Percentiles rank a stretch among this genome's conserved stretches.
These are phyloP conservation scores for Rubroshorea leprosula DNA, from an alignment of 345 rosid genomes.

Conservation along the genomic window DNA sequence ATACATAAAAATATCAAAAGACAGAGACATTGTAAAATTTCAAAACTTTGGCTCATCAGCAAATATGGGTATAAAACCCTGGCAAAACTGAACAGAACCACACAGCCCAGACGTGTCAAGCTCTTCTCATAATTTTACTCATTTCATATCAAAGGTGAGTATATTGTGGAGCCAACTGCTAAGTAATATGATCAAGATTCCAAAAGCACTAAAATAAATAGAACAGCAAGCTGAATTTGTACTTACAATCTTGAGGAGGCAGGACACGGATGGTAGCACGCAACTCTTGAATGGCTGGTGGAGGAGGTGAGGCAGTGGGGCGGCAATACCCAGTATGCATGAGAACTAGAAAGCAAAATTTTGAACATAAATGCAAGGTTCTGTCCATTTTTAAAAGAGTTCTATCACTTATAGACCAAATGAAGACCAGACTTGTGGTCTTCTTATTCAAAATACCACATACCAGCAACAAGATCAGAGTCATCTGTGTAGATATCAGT, in stretches of 20 bases:
- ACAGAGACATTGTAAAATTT: background rate
- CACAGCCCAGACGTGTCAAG: too few relatives aligned
- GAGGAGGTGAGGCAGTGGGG: slow-evolving; percentile 95
- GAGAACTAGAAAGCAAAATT: slow-evolving; percentile 55
- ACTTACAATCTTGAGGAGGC: slow-evolving; percentile 91
- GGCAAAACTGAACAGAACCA: too few relatives aligned
- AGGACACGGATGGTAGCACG: slow-evolving; percentile 75
- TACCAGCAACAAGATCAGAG: slow-evolving; percentile 89
- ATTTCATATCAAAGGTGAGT: background rate
- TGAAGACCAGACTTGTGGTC: background rate
- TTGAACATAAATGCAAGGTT: slow-evolving; percentile 1
- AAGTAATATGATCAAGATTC: too few relatives aligned
- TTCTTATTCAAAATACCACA: background rate
- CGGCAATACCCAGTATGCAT: slow-evolving; percentile 99
- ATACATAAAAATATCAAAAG: background rate
- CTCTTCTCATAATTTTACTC: too few relatives aligned
- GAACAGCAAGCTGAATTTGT: slow-evolving; percentile 4
- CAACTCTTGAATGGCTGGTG: slow-evolving; percentile 90
- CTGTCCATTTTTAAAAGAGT: slow-evolving; percentile 4
- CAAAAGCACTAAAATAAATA: background rate
- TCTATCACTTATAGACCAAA: slow-evolving; percentile 41
- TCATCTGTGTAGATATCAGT: slow-evolving; percentile 94
- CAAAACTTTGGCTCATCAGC: background rate
- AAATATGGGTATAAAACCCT: background rate
- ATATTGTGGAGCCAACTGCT: background rate